Percentiles rank a stretch among this genome's conserved stretches.
phyloP scores from a whole-genome alignment of 148 eudicot genomes.

The Cornus kousa region DNA sequence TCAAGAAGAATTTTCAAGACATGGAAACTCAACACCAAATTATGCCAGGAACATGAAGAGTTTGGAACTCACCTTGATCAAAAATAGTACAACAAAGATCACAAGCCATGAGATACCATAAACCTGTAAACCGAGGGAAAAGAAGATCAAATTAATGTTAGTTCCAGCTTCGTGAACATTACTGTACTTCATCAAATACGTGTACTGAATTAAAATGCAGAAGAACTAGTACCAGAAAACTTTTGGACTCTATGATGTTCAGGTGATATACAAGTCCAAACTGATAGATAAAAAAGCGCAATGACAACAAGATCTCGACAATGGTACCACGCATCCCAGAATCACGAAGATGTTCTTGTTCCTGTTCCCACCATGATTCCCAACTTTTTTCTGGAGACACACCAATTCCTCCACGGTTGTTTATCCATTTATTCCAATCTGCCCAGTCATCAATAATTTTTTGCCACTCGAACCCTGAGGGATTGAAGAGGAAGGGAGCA shows the following conservation, averaged over 20 bases:
- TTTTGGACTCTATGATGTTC: slow-evolving; percentile 33
- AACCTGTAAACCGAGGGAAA: slow-evolving; percentile 36
- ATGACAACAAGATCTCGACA: slow-evolving; percentile 49
- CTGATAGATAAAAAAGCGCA: slow-evolving; percentile 68
- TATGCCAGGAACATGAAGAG: background rate
- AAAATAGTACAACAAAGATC: slow-evolving; percentile 36
- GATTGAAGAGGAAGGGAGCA: slow-evolving; percentile 77
- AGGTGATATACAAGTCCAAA: slow-evolving; percentile 71
- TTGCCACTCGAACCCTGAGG: slow-evolving; percentile 80
- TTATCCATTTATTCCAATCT: slow-evolving; percentile 78
- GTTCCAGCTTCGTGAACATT: background rate
- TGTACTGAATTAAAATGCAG: background rate
- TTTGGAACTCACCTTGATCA: slow-evolving; percentile 54
- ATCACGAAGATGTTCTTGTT: slow-evolving; percentile 57
- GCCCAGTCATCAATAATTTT: slow-evolving; percentile 75
- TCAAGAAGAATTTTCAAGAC: background rate
- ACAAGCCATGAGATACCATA: slow-evolving; percentile 71
- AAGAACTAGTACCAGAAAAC: slow-evolving; percentile 38
- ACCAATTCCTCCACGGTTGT: slow-evolving; percentile 66
- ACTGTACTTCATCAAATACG: no score
- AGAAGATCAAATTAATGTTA: slow-evolving; percentile 7
- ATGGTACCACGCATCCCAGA: slow-evolving; percentile 55
- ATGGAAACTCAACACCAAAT: background rate
- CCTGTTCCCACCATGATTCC: slow-evolving; percentile 87
- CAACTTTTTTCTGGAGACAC: slow-evolving; percentile 67